Percentiles rank a stretch among this genome's conserved stretches.
Conservation (phyloP, 2,329 filamentous ascomycete species). For the Colletotrichum navitas region DNA sequence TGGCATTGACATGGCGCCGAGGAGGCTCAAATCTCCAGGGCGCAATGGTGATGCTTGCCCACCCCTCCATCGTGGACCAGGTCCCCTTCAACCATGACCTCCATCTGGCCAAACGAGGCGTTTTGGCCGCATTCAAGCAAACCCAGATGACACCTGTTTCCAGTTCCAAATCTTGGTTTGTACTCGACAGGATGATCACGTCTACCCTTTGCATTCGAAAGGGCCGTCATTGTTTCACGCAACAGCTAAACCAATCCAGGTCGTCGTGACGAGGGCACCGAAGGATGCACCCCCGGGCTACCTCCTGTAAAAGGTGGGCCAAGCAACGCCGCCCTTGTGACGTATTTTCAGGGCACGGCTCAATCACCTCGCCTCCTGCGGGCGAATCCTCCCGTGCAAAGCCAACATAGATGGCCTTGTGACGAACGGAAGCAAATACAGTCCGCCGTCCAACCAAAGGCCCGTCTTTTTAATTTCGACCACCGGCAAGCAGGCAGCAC, state of each 20-base stretch:
- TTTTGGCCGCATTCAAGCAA: background rate
- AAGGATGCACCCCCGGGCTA: constrained; percentile 25
- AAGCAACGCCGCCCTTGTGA: constrained; percentile 15
- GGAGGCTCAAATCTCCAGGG: constrained; percentile 13
- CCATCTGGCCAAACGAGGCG: constrained; percentile 5
- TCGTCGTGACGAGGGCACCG: background rate
- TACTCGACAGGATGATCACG: too few species aligned
- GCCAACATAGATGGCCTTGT: background rate
- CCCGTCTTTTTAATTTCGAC: background rate
- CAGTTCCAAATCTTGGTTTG: background rate
- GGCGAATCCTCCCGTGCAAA: constrained; percentile 20
- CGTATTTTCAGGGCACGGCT: background rate
- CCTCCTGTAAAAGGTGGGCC: background rate
- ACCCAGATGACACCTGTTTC: background rate
- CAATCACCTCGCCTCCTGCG: constrained; percentile 1
- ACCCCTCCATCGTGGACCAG: background rate
- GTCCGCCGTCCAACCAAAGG: background rate
- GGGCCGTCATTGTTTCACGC: background rate
- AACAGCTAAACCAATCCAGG: constrained; percentile 4
- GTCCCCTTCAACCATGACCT: background rate
- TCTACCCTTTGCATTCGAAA: background rate
- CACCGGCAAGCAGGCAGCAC: background rate
- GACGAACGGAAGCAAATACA: background rate
- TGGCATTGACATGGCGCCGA: constrained; percentile 15
- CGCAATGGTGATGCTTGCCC: background rate